phyloP scores from a whole-genome alignment of 331 rosid genomes.

The Pyrus hybrid region DNA sequence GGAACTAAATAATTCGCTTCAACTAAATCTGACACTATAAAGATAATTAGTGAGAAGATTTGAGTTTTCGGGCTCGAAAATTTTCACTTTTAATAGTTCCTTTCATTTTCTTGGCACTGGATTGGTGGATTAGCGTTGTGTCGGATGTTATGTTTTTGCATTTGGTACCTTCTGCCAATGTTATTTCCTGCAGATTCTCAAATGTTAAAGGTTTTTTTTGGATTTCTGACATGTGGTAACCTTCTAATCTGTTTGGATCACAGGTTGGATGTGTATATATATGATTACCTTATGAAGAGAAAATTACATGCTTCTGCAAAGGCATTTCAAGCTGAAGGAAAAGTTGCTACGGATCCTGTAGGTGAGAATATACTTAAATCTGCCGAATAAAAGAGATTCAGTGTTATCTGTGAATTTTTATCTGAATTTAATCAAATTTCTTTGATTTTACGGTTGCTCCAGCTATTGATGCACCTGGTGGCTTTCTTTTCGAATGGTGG shows the following conservation, averaged over 20 bases:
- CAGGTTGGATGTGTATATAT: slow-evolving; percentile 73
- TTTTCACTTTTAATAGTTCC: neutral
- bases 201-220: neutral
- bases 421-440: neutral
- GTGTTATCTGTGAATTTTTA: neutral
- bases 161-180: neutral
- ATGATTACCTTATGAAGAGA: slow-evolving; percentile 59
- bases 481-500: slow-evolving; percentile 56
- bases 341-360: slow-evolving; percentile 41
- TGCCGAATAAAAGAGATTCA: neutral
- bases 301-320: slow-evolving; percentile 59
- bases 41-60: neutral
- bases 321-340: slow-evolving; percentile 56
- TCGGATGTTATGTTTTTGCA: neutral
- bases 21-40: neutral
- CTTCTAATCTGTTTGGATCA: neutral
- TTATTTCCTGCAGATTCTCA: neutral
- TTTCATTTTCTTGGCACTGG: neutral
- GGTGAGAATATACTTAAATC: slow-evolving; percentile 37
- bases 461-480: slow-evolving; percentile 68
- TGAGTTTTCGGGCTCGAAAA: neutral
- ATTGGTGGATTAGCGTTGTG: neutral
- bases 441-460: slow-evolving; percentile 4
- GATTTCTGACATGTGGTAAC: slow-evolving; percentile 1
- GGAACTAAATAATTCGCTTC: neutral